Evolutionary conservation across 2,329 filamentous ascomycete genomes (phyloP), one percentile per base, ranked within the genome.

Genomic region (Colletotrichum tanaceti): DNA sequence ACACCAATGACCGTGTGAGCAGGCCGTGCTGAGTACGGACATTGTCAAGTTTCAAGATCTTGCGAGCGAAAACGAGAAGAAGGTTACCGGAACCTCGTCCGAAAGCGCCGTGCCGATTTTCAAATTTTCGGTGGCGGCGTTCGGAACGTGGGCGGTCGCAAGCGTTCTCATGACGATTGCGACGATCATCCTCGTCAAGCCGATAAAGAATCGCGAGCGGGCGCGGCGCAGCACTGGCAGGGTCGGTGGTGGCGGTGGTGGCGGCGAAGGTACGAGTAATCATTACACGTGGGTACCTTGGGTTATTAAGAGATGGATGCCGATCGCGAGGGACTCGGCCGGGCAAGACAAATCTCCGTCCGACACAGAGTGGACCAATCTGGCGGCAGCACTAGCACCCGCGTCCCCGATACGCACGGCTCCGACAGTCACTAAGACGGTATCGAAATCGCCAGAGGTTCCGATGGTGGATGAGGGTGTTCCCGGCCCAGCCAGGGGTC

Each of bases 11-110:
- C 24, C 10, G 22, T 32, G 44, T 47, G 28, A 13, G 47, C 39
- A 68, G 65, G 63, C 65, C 47, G 53, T 68, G 35, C 47, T 68
- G 53, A 65, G 65, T 59, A 68, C 65, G 49, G 65, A 68, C 47
- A 68, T 68, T 65, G 61, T 68, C 14, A 68, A 68, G 65, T 68
- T 68, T 64, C 64, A 68, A 38, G 65, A 58, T 6, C 65, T 68
- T 49, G 39, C 41, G 35, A 65, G 35, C 54, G 60, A 65, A 65
- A 65, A 68, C 61, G 65, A 65, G 47, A 47, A 55, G 49, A 53
- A 7, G 20, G 35, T 20, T 11, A 16, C 20, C 38, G 39, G 39
- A 14, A 28, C 32, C 14, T 35, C 44, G 38, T 35, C 52, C 28
- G 44, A 52, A 18, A 20, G 24, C 22, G 32, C 64, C 38, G 44